Percentiles rank a stretch among this genome's conserved stretches.
Evolutionary conservation across 2,329 filamentous ascomycete species (phyloP).

Genomic region (Fusarium verrucosum): DNA sequence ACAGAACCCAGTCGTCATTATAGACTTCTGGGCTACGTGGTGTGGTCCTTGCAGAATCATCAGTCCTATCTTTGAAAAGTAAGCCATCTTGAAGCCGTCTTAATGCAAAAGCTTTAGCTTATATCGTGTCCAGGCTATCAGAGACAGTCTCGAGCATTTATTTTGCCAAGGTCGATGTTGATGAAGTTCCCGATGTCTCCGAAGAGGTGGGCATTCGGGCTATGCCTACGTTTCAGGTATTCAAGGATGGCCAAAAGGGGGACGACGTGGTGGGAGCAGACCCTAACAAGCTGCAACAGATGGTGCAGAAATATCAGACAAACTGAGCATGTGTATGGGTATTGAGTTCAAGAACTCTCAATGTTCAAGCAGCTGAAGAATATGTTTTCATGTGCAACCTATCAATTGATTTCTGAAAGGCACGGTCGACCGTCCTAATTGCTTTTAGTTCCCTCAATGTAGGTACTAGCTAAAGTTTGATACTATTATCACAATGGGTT

Average conservation of each 20-base stretch:
- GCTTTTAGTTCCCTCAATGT: too few species aligned
- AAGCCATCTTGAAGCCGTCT: not conserved
- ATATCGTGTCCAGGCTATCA: not conserved
- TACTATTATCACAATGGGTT: not conserved
- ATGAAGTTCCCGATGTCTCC: not conserved
- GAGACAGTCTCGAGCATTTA: not conserved
- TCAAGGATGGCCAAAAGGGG: not conserved
- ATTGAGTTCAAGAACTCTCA: too few species aligned
- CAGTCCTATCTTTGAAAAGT: not conserved
- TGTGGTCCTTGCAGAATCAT: not conserved
- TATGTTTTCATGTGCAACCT: too few species aligned
- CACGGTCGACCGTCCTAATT: too few species aligned
- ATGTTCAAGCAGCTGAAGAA: too few species aligned
- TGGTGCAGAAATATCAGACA: too few species aligned
- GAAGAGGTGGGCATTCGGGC: not conserved
- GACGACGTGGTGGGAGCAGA: not conserved
- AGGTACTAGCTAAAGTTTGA: too few species aligned
- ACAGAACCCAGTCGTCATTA: not conserved
- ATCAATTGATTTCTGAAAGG: too few species aligned
- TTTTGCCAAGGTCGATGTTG: not conserved
- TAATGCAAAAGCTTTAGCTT: not conserved
- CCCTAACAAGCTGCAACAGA: not conserved
- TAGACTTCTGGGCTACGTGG: not conserved
- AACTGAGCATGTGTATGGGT: too few species aligned
- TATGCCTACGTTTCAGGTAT: not conserved